Base-by-base conservation (phyloP, 306 rosid species). In the Neltuma alba region DNA sequence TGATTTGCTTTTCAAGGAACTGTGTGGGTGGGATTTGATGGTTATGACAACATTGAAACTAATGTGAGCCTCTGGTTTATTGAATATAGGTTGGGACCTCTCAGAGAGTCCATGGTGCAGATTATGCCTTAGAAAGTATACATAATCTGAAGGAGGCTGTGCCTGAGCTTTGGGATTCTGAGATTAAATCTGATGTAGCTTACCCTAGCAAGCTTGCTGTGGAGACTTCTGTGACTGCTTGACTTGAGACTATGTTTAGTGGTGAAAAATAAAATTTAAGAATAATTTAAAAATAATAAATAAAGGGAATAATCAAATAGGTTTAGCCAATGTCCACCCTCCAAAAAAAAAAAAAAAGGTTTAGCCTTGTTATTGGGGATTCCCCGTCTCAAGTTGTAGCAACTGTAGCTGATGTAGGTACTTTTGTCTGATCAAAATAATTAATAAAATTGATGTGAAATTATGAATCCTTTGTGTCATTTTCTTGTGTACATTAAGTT, bases 101-200 rank as follows among this genome's bases (percentile, higher is more conserved):
- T 2, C 97, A 93, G 76, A 90, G 97, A 85, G 89, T 91, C 9
- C 90, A 91, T 84, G 99, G 94, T 28, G 98, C 97, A 38, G 99
- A 96, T 88, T 89, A 86, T 87, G 99, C 98, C 1, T 84, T 96
- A 73, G 98, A 93, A 84, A 96, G 96, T 82, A 93, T 93, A 68
- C 98, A 96, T 86, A 96, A 96, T 72, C 93, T 96, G 1, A 96
- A 88, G 65, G 99, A 96, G 57, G 98, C 98, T 25, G 71, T 96
- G 66, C 88, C 94, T 64, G 92, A 93, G 86, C 87, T 96, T 61
- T 93, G 97, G 98, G 92, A 96, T 18, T 88, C 67, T 81, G 97
- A 90, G 13, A 83, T 62, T 23, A 90, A 88, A 93, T 85, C 98
- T 60, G 94, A 90, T 80, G 93, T 88, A 68, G 84, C 85, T 27